Base-by-base conservation (phyloP, 345 rosid species). In the Corymbia maculata region DNA sequence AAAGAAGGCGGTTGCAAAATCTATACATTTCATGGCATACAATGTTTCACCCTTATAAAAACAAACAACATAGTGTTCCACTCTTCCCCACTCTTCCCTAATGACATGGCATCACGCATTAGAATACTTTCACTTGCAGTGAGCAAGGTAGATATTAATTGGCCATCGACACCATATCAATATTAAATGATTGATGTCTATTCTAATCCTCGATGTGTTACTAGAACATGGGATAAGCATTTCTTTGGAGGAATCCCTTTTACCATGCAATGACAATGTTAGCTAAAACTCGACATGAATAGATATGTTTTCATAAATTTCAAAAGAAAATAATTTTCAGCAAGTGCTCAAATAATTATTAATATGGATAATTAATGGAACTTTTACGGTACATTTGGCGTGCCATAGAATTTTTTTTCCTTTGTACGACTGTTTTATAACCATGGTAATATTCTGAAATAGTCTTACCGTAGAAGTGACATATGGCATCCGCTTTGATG, bases 221-320 rank as follows among this genome's bases (percentile, higher is more conserved):
- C 21, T 16, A 68, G 79, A 32, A 16, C 24, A 32, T 13, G 9
- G 16, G 26, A 42, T 19, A 26, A 17, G 6, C 24, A 36, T 75
- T 75, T 70, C 28, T 55, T 12, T 3, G 0, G 26, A 9, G 49
- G 36, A 36, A 36, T 75, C 22, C 26, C 3, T 8, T 19, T 75
- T 4, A 0, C 36, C 13, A 21, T 36, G 47, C 5, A 5, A 36
- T 2, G 7, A 75, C 1, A 7, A 3, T 6, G 11, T 42, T 6
- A 36, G 16, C 14, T 19, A 36, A 36, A 19, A 42, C 26, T 17
- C 3, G 14, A 75, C 82, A 36, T 4, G 2, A 75, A 19, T 2
- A 2, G 1, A 21, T 13, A 10, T 75, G 13, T 9, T 75, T 75
- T 42, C 24, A 75, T 11, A 42, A 49, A 19, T 19, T 75, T 59